Conservation (phyloP, 331 rosid species). For the Dryas integrifolia region DNA sequence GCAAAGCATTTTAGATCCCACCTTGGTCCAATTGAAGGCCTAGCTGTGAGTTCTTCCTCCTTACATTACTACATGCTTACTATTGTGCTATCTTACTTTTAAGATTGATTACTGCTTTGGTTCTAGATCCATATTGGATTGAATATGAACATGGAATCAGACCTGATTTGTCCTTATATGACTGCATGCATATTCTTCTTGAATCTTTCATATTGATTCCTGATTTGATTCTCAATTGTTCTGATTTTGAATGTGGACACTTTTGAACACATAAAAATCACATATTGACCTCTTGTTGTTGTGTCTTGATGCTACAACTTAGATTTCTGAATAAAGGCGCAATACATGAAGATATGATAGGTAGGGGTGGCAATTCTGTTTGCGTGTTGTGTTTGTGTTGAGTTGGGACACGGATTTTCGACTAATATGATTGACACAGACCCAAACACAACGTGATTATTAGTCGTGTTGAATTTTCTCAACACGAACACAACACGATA, state of each 20-base stretch:
- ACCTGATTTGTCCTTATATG: slow-evolving; percentile 7
- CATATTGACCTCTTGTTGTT: not conserved
- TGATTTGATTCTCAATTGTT: not conserved
- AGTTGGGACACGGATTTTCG: too few species aligned
- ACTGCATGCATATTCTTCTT: slow-evolving; percentile 8
- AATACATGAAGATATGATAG: not conserved
- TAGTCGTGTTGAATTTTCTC: too few species aligned
- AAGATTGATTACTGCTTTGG: slow-evolving; percentile 20
- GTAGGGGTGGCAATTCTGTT: too few species aligned
- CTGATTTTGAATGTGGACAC: not conserved
- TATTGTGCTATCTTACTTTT: slow-evolving; percentile 4
- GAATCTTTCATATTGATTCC: not conserved
- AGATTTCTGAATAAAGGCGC: not conserved
- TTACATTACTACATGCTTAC: slow-evolving; percentile 13
- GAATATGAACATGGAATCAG: not conserved
- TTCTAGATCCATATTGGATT: not conserved
- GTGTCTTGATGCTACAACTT: not conserved
- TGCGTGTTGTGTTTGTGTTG: too few species aligned
- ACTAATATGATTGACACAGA: too few species aligned
- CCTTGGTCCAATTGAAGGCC: slow-evolving; percentile 93
- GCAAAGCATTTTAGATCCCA: slow-evolving; percentile 97
- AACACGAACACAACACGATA: too few species aligned
- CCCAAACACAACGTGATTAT: too few species aligned
- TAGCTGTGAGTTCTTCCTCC: slow-evolving; percentile 66
- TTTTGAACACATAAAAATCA: not conserved